A percentile compares a stretch with the other conserved stretches of the same genome.
Evolutionary conservation across 2,329 filamentous ascomycete genomes (phyloP).

Genomic region (Ceratocystis cubensis): DNA sequence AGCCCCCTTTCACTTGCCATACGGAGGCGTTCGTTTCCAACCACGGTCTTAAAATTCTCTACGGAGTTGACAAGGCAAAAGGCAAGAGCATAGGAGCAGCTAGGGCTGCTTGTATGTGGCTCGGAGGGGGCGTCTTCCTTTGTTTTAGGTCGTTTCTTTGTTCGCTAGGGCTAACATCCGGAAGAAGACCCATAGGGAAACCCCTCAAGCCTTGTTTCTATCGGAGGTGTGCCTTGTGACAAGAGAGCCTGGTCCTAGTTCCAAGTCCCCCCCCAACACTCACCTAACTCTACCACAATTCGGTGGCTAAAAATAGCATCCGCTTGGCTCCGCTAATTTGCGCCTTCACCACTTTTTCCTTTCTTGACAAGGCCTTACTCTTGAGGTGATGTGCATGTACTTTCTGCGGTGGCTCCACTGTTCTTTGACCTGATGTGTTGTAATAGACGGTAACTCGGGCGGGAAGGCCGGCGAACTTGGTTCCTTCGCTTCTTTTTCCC

Average conservation of each 20-base stretch:
- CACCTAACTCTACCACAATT: neutral
- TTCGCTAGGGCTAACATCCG: neutral
- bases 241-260: neutral
- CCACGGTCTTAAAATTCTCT: neutral
- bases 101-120: neutral
- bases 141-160: neutral
- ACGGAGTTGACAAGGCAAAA: neutral
- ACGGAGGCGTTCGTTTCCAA: too few species aligned
- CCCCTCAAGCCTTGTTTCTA: neutral
- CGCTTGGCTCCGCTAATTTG: neutral
- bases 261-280: neutral
- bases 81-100: neutral
- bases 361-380: neutral
- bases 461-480: neutral
- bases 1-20: too few species aligned
- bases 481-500: too few species aligned
- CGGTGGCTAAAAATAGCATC: neutral
- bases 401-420: neutral
- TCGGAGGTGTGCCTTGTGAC: neutral
- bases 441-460: neutral
- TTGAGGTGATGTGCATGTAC: constrained; percentile 1
- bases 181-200: neutral
- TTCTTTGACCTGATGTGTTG: constrained; percentile 1
- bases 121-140: neutral
- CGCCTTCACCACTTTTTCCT: neutral